Evolutionary conservation across 2,329 filamentous ascomycete species (phyloP), one percentile per base, ranked within the genome.

Genomic region (Fusarium kyushuense): DNA sequence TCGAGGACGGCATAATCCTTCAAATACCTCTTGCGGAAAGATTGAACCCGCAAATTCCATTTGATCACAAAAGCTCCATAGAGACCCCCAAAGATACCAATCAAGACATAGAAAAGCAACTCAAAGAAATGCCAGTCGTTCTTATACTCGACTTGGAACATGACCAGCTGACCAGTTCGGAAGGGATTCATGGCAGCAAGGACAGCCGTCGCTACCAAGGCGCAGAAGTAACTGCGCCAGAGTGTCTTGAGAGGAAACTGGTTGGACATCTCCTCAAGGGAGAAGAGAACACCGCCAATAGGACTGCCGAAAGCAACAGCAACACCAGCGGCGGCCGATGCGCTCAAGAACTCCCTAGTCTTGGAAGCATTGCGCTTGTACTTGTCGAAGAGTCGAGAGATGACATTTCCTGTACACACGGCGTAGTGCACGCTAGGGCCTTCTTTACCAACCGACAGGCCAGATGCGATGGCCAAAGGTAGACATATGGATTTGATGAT

Each of bases 341-440:
- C 96, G 73, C 93, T 97, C 69, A 99, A 82, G 27, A 99, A 96
- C 81, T 99, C 96, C 56, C 96, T 87, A 6, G 93, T 98, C 80
- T 98, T 98, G 55, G 93, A 93, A 2, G 95, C 95, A 79, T 96
- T 98, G 54, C 89, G 88, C 75, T 89, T 90, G 78, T 98, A 99
- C 79, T 97, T 98, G 77, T 90, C 88, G 77, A 99, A 99, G 67
- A 97, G 86, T 46, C 93, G 87, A 30, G 94, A 97, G 62, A 99
- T 96, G 67, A 99, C 95, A 78, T 97, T 98, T 59, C 96, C 96
- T 0, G 94, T 97, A 75, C 96, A 98, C 9, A 98, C 96, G 5
- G 96, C 96, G 76, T 98, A 99, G 79, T 99, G 96, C n/a, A 99
- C 96, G 79, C 94, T 97, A 1, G 96, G 96, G 0, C 96, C 96